Percentiles rank a stretch among this genome's conserved stretches.
Evolutionary conservation across 495 filamentous ascomycete genomes (phyloP).

Genomic region (Endocarpon pusillum): DNA sequence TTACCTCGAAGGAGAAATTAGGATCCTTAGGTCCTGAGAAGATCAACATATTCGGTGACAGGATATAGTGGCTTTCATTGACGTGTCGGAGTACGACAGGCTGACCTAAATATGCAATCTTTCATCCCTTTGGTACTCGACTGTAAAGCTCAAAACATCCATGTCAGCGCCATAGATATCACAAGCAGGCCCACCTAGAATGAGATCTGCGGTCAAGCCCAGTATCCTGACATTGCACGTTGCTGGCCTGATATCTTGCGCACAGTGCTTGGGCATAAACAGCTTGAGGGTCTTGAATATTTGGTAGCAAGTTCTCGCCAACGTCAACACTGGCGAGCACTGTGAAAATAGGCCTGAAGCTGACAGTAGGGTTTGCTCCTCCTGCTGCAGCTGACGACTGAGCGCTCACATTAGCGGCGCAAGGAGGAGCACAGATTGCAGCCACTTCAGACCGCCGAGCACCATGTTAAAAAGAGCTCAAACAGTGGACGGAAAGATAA

Average conservation of each 20-base stretch:
- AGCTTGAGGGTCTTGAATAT: constrained; percentile 58
- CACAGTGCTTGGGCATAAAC: constrained; percentile 52
- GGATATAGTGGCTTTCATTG: constrained; percentile 52
- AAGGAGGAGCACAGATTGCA: too few species aligned
- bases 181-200: constrained; percentile 36
- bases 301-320: constrained; percentile 46
- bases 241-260: constrained; percentile 41
- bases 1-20: constrained; percentile 40
- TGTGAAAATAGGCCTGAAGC: constrained; percentile 27
- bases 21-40: constrained; percentile 42
- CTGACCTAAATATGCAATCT: constrained; percentile 35
- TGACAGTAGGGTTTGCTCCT: constrained; percentile 8
- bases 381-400: background rate
- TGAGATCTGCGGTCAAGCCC: constrained; percentile 36
- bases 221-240: constrained; percentile 25
- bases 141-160: constrained; percentile 31
- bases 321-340: constrained; percentile 38
- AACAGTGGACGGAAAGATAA: too few species aligned
- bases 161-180: constrained; percentile 48
- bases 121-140: constrained; percentile 40
- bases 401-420: too few species aligned
- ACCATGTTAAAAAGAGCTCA: too few species aligned
- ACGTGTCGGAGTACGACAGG: constrained; percentile 42
- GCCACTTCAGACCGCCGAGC: too few species aligned
- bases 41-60: constrained; percentile 46